A percentile compares a stretch with the other conserved stretches of the same genome.
Evolutionary conservation across 352 stramenopile species (phyloP).

Genomic region (Globisporangium sylvaticum): DNA sequence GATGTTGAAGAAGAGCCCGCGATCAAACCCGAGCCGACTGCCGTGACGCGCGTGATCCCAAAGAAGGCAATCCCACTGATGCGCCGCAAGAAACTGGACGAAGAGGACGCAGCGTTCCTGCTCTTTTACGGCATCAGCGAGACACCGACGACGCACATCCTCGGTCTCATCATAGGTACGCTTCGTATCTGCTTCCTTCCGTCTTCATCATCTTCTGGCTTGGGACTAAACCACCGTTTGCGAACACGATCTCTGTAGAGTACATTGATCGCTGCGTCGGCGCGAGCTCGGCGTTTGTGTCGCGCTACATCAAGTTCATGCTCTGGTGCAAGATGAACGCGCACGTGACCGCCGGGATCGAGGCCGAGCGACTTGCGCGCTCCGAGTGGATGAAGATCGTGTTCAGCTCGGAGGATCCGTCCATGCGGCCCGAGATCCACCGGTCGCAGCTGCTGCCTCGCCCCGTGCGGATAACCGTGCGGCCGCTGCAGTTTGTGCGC

Average conservation of each 20-base stretch:
- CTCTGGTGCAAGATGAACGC: conserved; percentile 52
- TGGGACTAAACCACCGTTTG: neutral
- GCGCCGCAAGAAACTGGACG: conserved; percentile 32
- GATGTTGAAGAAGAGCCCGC: neutral
- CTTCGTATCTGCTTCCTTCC: neutral
- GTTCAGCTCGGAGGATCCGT: conserved; percentile 40
- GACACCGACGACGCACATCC: conserved; percentile 34
- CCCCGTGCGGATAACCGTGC: conserved; percentile 59
- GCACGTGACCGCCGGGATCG: conserved; percentile 29
- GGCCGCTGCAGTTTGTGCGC: conserved; percentile 37
- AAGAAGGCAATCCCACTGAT: conserved; percentile 14
- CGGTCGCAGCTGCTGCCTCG: conserved; percentile 41
- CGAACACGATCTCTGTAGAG: conserved; percentile 24
- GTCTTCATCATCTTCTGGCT: neutral
- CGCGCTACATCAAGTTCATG: conserved; percentile 41
- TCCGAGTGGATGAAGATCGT: conserved; percentile 84
- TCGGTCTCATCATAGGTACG: conserved; percentile 59
- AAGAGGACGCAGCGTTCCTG: conserved; percentile 64
- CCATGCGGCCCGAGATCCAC: conserved; percentile 19
- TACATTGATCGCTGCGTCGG: conserved; percentile 46
- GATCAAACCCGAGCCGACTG: conserved; percentile 4
- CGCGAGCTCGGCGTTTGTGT: conserved; percentile 19
- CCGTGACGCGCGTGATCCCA: neutral
- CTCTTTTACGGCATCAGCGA: conserved; percentile 64
- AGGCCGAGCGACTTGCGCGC: conserved; percentile 34